Evolutionary conservation across 2,329 filamentous ascomycete genomes (phyloP), one percentile per base, ranked within the genome.

Genomic region (Hymenoscyphus scutula): DNA sequence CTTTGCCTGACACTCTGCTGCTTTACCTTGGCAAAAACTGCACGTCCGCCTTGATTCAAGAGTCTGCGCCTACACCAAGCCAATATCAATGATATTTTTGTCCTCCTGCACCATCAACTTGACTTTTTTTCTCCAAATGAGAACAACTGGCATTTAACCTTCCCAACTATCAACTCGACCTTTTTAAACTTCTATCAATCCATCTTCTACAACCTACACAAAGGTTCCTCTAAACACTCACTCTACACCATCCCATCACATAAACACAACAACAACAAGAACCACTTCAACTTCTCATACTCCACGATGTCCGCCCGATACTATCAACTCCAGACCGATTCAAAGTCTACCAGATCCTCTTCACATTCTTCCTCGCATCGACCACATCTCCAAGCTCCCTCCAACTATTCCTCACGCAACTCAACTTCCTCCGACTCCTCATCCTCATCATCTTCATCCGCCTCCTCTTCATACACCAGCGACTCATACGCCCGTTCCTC

Each of bases 381-480:
- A 38, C 60, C 67, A 7, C 61, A 64, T 61, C 59, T 59, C 17
- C 63, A 62, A 48, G 29, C 58, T 23, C 61, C 62, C 11, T 23
- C 56, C 34, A 54, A 41, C 23, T 64, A 64, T 38, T 58, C 61
- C 27, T 59, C 56, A 45, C 63, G 62, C 17, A 34, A 55, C 51
- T 67, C 65, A n/a, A 64, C 62, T 11, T 70, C 69, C 11, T 71
- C 69, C 15, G 64, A 67, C 1, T 65, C 64, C 5, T 65, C 64
- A 25, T 60, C 64, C 2, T 61, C 64, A 6, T 64, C 64, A 19
- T 64, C 63, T 5, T 68, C 65, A 15, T 67, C 64, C 32, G 59
- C 65, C 19, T 63, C 65, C 17, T 66, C 65, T n/a, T 66, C 65
- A 23, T 64, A 65, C 53, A 56, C 53, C 45, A 51, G n/a, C 48